These are phyloP conservation scores for Cymbopogon flexuosus DNA, from an alignment of 202 grass and related monocot species.

Conservation along the genomic window DNA sequence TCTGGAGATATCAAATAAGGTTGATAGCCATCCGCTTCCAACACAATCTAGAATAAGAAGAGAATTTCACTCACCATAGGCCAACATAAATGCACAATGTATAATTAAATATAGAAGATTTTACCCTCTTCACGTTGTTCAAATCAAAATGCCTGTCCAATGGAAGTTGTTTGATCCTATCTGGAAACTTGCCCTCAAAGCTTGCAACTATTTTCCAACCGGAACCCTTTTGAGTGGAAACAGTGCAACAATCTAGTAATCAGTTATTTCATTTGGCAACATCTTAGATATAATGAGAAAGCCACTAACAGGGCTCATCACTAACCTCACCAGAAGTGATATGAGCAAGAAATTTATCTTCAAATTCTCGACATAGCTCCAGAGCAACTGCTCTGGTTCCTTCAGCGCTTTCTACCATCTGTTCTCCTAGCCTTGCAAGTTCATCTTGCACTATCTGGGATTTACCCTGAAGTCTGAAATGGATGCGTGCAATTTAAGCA, in stretches of 20 bases:
- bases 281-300: conserved; percentile 22
- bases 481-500: conserved; percentile 26
- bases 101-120: background rate
- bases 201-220: conserved; percentile 98
- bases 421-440: conserved; percentile 87
- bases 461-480: conserved; percentile 87
- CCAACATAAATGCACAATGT: conserved; percentile 12
- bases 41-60: conserved; percentile 68
- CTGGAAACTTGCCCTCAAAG: conserved; percentile 95
- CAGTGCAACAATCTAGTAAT: background rate
- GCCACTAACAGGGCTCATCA: conserved; percentile 18
- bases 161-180: conserved; percentile 95
- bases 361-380: conserved; percentile 95
- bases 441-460: conserved; percentile 95
- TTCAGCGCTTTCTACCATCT: conserved; percentile 85
- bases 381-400: conserved; percentile 90
- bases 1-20: conserved; percentile 98
- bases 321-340: conserved; percentile 93
- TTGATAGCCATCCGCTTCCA: conserved; percentile 99
- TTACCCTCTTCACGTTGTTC: conserved; percentile 98
- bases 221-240: conserved; percentile 60
- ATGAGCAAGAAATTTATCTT: conserved; percentile 90
- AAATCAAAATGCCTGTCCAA: conserved; percentile 95
- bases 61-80: conserved; percentile 24
- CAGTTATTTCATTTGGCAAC: conserved; percentile 23